These are phyloP conservation scores for Udeniomyces megalosporus DNA, from an alignment of 768 basidiomycete genomes.

Conservation along the genomic window DNA sequence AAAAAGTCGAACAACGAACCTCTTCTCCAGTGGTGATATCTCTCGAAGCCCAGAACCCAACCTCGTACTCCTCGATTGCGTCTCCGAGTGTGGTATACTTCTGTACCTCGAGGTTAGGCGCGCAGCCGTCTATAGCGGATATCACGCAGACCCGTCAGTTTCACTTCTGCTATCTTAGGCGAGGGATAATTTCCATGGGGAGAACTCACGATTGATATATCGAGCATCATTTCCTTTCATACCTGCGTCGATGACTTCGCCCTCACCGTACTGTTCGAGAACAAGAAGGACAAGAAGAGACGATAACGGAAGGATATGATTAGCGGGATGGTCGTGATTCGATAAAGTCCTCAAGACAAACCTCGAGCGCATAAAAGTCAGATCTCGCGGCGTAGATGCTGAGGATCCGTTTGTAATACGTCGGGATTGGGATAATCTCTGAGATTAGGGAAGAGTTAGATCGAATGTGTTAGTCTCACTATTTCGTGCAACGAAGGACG, in stretches of 20 bases:
- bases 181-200: background rate
- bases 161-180: no score
- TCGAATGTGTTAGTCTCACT: no score
- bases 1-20: slow-evolving; percentile 16
- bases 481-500: no score
- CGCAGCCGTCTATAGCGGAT: slow-evolving; percentile 21
- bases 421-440: slow-evolving; percentile 26
- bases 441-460: background rate
- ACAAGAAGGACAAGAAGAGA: no score
- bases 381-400: slow-evolving; percentile 23
- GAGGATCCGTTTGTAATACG: slow-evolving; percentile 25
- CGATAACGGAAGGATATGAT: no score
- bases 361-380: slow-evolving; percentile 30
- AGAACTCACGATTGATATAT: slow-evolving; percentile 30
- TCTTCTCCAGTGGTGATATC: slow-evolving; percentile 30
- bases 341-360: no score
- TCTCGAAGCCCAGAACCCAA: slow-evolving; percentile 30
- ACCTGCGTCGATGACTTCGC: slow-evolving; percentile 33
- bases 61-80: slow-evolving; percentile 30
- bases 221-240: slow-evolving; percentile 30
- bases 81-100: slow-evolving; percentile 28
- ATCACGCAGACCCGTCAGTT: no score
- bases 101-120: slow-evolving; percentile 30
- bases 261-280: slow-evolving; percentile 24
- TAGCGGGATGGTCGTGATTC: no score